These are phyloP conservation scores for Cladosporium sphaerospermum DNA, from an alignment of 2,329 filamentous ascomycete genomes.

Conservation along the genomic window DNA sequence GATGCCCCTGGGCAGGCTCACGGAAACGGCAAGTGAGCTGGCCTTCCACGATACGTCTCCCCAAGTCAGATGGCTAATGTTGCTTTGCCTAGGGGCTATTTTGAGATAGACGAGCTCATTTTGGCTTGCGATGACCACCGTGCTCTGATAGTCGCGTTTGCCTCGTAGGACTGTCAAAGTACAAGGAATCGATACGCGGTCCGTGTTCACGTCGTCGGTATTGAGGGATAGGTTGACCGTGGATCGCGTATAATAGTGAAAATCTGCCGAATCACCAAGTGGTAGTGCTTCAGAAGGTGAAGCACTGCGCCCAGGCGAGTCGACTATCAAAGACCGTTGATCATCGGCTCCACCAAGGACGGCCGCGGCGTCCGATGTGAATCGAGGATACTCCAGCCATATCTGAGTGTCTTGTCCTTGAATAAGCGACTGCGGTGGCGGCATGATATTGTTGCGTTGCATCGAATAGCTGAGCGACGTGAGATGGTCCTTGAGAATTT, in stretches of 20 bases:
- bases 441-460: slow-evolving; percentile 74
- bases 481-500: slow-evolving; percentile 36
- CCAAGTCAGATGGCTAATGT: slow-evolving; percentile 61
- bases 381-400: slow-evolving; percentile 70
- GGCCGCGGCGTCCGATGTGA: slow-evolving; percentile 65
- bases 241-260: slow-evolving; percentile 71
- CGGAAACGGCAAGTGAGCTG: slow-evolving; percentile 57
- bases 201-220: slow-evolving; percentile 63
- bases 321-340: not conserved
- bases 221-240: slow-evolving; percentile 68
- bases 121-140: slow-evolving; percentile 72
- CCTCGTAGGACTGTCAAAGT: slow-evolving; percentile 69
- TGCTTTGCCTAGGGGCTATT: slow-evolving; percentile 52
- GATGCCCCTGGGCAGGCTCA: slow-evolving; percentile 71
- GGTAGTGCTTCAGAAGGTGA: slow-evolving; percentile 64
- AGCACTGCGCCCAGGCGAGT: not conserved
- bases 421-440: slow-evolving; percentile 57
- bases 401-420: slow-evolving; percentile 74
- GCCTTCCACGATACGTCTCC: slow-evolving; percentile 75
- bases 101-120: slow-evolving; percentile 68
- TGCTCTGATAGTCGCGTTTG: slow-evolving; percentile 61
- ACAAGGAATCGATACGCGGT: slow-evolving; percentile 64
- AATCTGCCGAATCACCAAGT: slow-evolving; percentile 62
- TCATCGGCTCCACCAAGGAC: slow-evolving; percentile 58
- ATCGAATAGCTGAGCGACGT: slow-evolving; percentile 74